Evolutionary conservation across 345 rosid species (phyloP), one percentile per base, ranked within the genome.

Genomic region (Sonneratia caseolaris): DNA sequence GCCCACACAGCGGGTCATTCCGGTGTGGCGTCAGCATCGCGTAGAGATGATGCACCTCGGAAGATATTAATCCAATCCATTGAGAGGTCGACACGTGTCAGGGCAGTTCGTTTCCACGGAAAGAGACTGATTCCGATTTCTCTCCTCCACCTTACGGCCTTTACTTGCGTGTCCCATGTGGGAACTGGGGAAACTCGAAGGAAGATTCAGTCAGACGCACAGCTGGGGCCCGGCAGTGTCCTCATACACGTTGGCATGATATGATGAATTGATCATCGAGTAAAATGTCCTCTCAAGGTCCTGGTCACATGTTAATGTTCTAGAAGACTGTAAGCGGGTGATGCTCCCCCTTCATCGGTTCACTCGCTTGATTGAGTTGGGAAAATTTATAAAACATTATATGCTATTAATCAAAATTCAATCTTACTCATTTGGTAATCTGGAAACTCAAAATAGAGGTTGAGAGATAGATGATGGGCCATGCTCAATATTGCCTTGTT

Each of bases 1-100:
- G 36, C 79, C 82, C 84, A 64, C 82, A 70, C 16, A 13, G 15
- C 15, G 66, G 37, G 32, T 37, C 14, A 3, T 61, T 61, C 66
- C 1, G 37, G 18, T 62, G 38, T 62, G 66, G 19, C 38, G 66
- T 62, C 66, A 62, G 37, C 38, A 11, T 10, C 14, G 38, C 66
- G 66, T 62, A 7, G 38, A 3, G 38, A 27, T 62, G 66, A 62
- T 35, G 59, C 37, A 12, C 12, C 66, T 12, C 37, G 66, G 38
- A 9, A 35, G 38, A 27, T 13, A 62, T 32, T 27, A 62, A 62
- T 62, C 66, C 9, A 16, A 11, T 14, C 66, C 66, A 32, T 35
- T 62, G 38, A 27, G 37, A 13, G 38, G 1, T 27, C 18, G 37
- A 11, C 66, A 62, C 3, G 38, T 62, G 38, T 32, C 19, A 16